Evolutionary conservation across 2,329 filamentous ascomycete species (phyloP), one percentile per base, ranked within the genome.

Genomic region (Fusarium sp.): DNA sequence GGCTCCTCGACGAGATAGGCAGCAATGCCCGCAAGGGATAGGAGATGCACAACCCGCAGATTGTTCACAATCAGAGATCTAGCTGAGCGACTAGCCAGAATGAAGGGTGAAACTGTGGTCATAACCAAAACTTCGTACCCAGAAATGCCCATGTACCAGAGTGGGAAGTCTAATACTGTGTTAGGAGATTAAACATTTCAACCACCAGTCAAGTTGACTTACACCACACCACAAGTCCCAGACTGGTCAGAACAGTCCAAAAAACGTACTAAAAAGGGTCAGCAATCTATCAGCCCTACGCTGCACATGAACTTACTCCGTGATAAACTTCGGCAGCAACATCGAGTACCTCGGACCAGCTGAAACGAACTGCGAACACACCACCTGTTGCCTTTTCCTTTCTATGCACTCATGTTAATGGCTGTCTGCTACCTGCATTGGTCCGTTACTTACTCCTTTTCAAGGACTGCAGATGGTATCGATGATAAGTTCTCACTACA

Each of bases 141-240:
- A 6, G 95, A 98, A 63, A 99, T 96, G 27, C 96, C 96, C 96
- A 99, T 99, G 78, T 97, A 89, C 96, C 96, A 99, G 13, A 99
- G 87, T 15, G 96, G 96, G 78, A 99, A 99, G 79, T 96, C 91
- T 93, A 49, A 40, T 44, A 23, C 44, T 17, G 53, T 45, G 51
- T 77, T 45, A 76, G 72, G 37, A 27, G 43, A 15, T 33, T 11
- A 15, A 27, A 49, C 13, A 30, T 56, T 47, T 60, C n/a, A 45
- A 49, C 30, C 27, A 35, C 30, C 22, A 20, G 49, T 35, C 19
- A 11, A 25, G 41, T 25, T 49, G 23, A 87, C 91, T 86, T 88
- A 93, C 91, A 99, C 96, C 96, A 99, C 44, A 99, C 91, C 41
- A 92, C 85, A 44, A 99, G 84, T 25, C 93, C 94, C 52, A 99